These are phyloP conservation scores for Amanita phalloides DNA, from an alignment of 768 basidiomycete genomes.

Conservation along the genomic window DNA sequence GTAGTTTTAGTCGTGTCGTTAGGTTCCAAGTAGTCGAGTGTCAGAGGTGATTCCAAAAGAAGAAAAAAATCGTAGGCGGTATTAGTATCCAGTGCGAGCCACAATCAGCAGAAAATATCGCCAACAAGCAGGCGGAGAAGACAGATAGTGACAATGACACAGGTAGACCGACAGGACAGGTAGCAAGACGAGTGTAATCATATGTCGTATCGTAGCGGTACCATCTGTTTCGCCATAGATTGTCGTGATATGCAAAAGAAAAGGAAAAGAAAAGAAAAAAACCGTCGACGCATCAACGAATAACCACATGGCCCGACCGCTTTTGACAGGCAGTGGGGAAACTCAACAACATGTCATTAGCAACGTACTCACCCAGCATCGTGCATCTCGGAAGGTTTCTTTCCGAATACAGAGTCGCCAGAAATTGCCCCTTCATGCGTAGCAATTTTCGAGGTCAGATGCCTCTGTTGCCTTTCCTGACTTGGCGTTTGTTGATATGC, in stretches of 20 bases:
- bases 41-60: slow-evolving; percentile 11
- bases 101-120: slow-evolving; percentile 1
- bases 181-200: slow-evolving; percentile 6
- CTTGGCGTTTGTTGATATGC: slow-evolving; percentile 55
- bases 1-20: slow-evolving; percentile 15
- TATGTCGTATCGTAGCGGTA: slow-evolving; percentile 6
- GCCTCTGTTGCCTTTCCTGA: slow-evolving; percentile 46
- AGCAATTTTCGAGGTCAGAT: slow-evolving; percentile 10
- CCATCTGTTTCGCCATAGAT: slow-evolving; percentile 5
- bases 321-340: slow-evolving; percentile 7
- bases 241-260: slow-evolving; percentile 1
- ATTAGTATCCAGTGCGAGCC: slow-evolving; percentile 16
- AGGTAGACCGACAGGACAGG: slow-evolving; percentile 7
- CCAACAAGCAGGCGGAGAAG: slow-evolving; percentile 4
- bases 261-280: not conserved
- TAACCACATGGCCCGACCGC: not conserved
- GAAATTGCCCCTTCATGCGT: slow-evolving; percentile 6
- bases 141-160: slow-evolving; percentile 4
- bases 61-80: slow-evolving; percentile 8
- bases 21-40: slow-evolving; percentile 4
- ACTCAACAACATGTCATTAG: slow-evolving; percentile 7
- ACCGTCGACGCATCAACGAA: not conserved
- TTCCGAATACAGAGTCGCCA: slow-evolving; percentile 34
- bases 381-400: slow-evolving; percentile 66
- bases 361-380: slow-evolving; percentile 66